Base-by-base conservation (phyloP, 371 early-diverging fungal species). In the Conidiobolus incongruus region DNA sequence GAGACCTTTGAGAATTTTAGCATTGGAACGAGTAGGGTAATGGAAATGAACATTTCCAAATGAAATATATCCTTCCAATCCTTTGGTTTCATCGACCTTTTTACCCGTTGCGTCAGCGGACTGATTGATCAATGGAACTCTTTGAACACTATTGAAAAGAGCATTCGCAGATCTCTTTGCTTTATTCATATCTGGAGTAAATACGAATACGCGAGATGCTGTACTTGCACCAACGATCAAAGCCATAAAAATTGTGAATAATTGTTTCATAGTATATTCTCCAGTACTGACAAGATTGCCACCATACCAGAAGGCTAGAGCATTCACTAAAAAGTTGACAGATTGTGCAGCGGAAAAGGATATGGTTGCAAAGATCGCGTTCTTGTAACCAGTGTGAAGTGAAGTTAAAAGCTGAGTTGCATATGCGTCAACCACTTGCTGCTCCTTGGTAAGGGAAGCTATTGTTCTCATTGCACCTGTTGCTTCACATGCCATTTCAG, bases 131-230 rank as follows among this genome's bases (percentile, higher is more conserved):
- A 60, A 52, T 8, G 68, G 58, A 11, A 50, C 47, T 42, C 70
- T 59, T 52, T 69, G 71, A 31, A 76, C 55, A 10, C 66, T 56
- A 31, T 62, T 61, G 49, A 65, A 71, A 34, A 76, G 60, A 39
- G 58, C 62, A 51, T 76, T 65, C 11, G 89, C 83, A 35, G 90
- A 77, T 43, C 74, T 60, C 53, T 81, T 76, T 31, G 89, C 94
- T 23, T 46, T 48, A 5, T 29, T 35, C 8, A 49, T 48, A 38
- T 52, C 40, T n/a, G 48, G 47, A 7, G 38, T 40, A 24, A 15
- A 46, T 1, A 30, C 41, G 26, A 48, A 52, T 26, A 50, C 44
- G 21, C 49, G 37, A 13, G 41, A 42, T 33, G 50, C 44, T 15
- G 44, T 17, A 8, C 31, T 57, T 2, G 60, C 58, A 22, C 69